phyloP scores from a whole-genome alignment of 345 rosid genomes.

The Moringa oleifera region DNA sequence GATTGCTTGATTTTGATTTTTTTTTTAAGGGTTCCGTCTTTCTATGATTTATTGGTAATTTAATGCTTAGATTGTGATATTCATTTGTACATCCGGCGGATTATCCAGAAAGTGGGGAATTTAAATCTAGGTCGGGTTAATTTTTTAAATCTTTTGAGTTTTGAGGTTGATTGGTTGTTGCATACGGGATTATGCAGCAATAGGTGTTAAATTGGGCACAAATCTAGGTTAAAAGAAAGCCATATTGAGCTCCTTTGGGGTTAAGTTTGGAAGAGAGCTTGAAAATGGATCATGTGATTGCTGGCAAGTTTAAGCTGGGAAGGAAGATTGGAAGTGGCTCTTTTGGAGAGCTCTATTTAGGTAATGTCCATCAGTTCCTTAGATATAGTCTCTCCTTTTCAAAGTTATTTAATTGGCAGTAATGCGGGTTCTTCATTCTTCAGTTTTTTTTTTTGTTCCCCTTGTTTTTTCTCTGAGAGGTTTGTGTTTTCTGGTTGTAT shows the following conservation, averaged over 20 bases:
- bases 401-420: not conserved
- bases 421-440: not conserved
- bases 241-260: slow-evolving; percentile 9
- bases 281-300: slow-evolving; percentile 54
- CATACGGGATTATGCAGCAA: slow-evolving; percentile 6
- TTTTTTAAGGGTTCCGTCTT: not conserved
- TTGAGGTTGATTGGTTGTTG: slow-evolving; percentile 8
- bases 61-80: slow-evolving; percentile 4
- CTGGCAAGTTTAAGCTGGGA: slow-evolving; percentile 67
- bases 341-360: slow-evolving; percentile 74
- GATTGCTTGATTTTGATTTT: not conserved
- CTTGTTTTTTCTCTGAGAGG: not conserved
- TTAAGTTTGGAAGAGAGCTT: slow-evolving; percentile 8
- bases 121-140: not conserved
- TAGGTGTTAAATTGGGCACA: slow-evolving; percentile 16
- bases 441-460: not conserved
- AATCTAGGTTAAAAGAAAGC: slow-evolving; percentile 16
- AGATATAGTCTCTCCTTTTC: not conserved
- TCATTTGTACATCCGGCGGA: slow-evolving; percentile 1
- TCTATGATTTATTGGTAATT: slow-evolving; percentile 2
- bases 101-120: slow-evolving; percentile 7
- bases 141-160: slow-evolving; percentile 2
- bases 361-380: slow-evolving; percentile 22
- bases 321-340: slow-evolving; percentile 87
- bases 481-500: slow-evolving; percentile 12